Evolutionary conservation across 2,329 filamentous ascomycete species (phyloP), one percentile per base, ranked within the genome.

Genomic region (Fusarium duplospermum): DNA sequence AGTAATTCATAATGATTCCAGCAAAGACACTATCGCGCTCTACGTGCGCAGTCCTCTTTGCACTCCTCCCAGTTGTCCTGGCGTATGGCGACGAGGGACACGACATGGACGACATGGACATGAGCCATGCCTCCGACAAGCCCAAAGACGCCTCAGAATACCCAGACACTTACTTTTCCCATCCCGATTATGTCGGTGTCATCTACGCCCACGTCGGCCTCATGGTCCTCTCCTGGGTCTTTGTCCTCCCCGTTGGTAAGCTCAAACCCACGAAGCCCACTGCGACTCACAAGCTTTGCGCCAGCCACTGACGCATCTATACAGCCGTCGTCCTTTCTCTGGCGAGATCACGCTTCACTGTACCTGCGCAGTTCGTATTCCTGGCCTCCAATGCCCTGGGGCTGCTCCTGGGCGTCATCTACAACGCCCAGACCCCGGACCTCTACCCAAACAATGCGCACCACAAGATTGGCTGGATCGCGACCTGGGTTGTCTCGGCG

Each of bases 401-500:
- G 20, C 75, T 95, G 27, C 78, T 94, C 16, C 80, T 93, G 29
- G 91, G 89, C 9, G 87, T 89, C 59, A 84, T 94, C 36, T 98
- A 98, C 86, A 94, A 96, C 81, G 87, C 89, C 67, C 91, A 89
- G 72, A 97, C 94, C 0, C 94, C 95, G 1, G 94, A 98, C 79
- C 85, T 98, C 24, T 98, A 98, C 81, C 91, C 91, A 35, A 92
- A 93, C 80, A 97, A 97, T 80, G 90, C 93, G n/a, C 95, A 98
- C 82, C 92, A 95, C 84, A 95, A 93, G 81, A 88, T 96, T 50
- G 95, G 95, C 64, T 98, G 96, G 96, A 87, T 94, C 47, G 88
- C 93, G 33, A 96, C 93, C 4, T 93, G 90, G 86, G 86, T 95
- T 5, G 87, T 93, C 13, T 87, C 87, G 62, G 90, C 88, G 0